Percentiles rank a stretch among this genome's conserved stretches.
phyloP scores from a whole-genome alignment of 148 eudicot species.

The Rhododendron henanense region DNA sequence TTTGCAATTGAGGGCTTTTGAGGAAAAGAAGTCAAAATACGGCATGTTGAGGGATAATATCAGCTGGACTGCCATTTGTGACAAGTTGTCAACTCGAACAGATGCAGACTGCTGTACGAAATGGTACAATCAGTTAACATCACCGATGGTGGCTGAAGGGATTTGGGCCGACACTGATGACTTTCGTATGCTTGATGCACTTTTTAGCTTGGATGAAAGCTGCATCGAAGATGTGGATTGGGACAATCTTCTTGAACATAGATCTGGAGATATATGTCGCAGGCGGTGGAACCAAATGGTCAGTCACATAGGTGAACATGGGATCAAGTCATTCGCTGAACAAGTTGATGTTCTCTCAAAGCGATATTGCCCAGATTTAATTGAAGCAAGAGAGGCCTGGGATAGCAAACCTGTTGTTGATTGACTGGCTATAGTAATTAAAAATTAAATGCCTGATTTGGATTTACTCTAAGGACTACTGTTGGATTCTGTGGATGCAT shows the following conservation, averaged over 20 bases:
- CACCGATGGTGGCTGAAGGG: conserved; percentile 1
- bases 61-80: conserved; percentile 3
- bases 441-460: background rate
- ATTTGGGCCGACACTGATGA: background rate
- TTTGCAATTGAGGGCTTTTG: background rate
- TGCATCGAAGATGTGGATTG: conserved; percentile 6
- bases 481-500: background rate
- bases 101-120: background rate
- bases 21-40: background rate
- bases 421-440: background rate
- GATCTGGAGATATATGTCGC: background rate
- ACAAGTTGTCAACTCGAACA: background rate
- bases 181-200: conserved; percentile 2
- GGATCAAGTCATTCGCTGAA: background rate
- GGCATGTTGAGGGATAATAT: background rate
- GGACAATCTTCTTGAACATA: conserved; percentile 7
- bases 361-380: conserved; percentile 2
- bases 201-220: background rate
- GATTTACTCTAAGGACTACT: background rate
- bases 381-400: conserved; percentile 4
- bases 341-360: background rate
- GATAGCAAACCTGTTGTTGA: background rate
- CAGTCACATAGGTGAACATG: background rate
- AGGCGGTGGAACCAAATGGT: conserved; percentile 8
- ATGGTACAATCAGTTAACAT: background rate